These are phyloP conservation scores for Nevesoporus exiguus DNA, from an alignment of 768 basidiomycete species.

Conservation along the genomic window DNA sequence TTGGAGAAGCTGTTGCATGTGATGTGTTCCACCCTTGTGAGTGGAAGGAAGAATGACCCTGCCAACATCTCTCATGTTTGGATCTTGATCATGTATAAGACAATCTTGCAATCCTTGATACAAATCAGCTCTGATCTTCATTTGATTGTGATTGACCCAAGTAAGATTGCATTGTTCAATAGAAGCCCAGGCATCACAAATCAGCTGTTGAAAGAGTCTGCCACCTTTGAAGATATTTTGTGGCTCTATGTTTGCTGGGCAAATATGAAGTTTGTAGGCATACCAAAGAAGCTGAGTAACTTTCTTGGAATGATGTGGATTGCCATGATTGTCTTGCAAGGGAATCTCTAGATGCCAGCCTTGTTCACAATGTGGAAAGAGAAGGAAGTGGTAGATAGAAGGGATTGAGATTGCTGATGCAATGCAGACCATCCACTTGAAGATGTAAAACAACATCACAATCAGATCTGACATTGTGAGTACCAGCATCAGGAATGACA, in stretches of 20 bases:
- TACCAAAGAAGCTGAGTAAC: slow-evolving; percentile 30
- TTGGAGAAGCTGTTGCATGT: slow-evolving; percentile 44
- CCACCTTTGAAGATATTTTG: slow-evolving; percentile 34
- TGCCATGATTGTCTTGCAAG: not conserved
- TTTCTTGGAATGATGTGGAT: slow-evolving; percentile 10
- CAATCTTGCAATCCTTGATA: slow-evolving; percentile 37
- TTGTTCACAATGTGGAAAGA: slow-evolving; percentile 39
- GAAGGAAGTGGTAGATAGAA: slow-evolving; percentile 40
- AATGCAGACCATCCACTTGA: slow-evolving; percentile 22
- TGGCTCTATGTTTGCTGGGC: slow-evolving; percentile 4
- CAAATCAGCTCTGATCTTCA: slow-evolving; percentile 30
- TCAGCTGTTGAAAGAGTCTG: slow-evolving; percentile 42
- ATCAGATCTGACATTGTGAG: slow-evolving; percentile 2
- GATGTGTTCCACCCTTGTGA: slow-evolving; percentile 37
- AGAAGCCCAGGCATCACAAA: slow-evolving; percentile 45
- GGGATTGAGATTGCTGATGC: slow-evolving; percentile 35
- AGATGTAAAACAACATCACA: slow-evolving; percentile 36
- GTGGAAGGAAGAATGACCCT: slow-evolving; percentile 38
- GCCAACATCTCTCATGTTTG: slow-evolving; percentile 33
- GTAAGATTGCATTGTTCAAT: slow-evolving; percentile 39
- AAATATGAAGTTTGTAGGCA: slow-evolving; percentile 33
- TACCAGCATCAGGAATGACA: slow-evolving; percentile 36
- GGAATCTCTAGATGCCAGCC: slow-evolving; percentile 36
- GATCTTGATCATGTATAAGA: slow-evolving; percentile 16
- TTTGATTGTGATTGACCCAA: slow-evolving; percentile 36